Conservation (phyloP, 2,329 filamentous ascomycete species). For the Cadophora malorum region DNA sequence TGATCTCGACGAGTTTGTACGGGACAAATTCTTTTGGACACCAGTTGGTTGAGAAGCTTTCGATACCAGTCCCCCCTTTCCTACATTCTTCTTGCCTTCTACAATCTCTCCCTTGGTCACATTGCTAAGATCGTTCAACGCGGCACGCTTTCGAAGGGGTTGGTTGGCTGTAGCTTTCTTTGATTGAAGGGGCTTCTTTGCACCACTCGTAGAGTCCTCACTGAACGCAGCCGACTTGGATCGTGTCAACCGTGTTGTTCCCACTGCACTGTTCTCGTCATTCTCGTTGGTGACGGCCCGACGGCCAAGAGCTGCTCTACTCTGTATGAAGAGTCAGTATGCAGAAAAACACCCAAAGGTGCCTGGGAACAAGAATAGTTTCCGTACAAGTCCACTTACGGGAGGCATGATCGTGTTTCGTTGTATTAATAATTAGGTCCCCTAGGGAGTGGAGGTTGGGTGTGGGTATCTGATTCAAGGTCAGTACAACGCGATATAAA, state of each 20-base stretch:
- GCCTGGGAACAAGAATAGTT: not conserved
- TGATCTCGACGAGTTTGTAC: constrained; percentile 64
- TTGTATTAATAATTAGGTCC: constrained; percentile 46
- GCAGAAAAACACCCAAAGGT: not conserved
- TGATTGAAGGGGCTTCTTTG: constrained; percentile 70
- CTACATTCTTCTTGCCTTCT: constrained; percentile 78
- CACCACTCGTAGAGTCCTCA: constrained; percentile 61
- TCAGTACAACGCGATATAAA: constrained; percentile 41
- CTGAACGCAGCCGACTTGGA: constrained; percentile 82
- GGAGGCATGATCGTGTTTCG: constrained; percentile 55
- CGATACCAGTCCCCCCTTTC: constrained; percentile 74
- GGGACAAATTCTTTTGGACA: constrained; percentile 72
- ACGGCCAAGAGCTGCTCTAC: constrained; percentile 70
- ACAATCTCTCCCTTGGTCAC: constrained; percentile 77
- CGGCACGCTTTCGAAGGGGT: constrained; percentile 75
- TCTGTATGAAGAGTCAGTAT: constrained; percentile 53
- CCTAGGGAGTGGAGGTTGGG: constrained; percentile 31
- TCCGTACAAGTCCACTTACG: constrained; percentile 52
- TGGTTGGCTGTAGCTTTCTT: constrained; percentile 68
- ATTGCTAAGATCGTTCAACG: constrained; percentile 95
- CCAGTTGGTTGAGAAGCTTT: constrained; percentile 85
- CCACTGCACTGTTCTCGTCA: constrained; percentile 77
- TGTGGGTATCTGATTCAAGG: constrained; percentile 31
- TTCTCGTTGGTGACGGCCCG: constrained; percentile 89
- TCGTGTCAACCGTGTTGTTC: constrained; percentile 84